Evolutionary conservation across 1,284 basidiomycete genomes (phyloP).

Genomic region (Pseudozyma pruni): DNA sequence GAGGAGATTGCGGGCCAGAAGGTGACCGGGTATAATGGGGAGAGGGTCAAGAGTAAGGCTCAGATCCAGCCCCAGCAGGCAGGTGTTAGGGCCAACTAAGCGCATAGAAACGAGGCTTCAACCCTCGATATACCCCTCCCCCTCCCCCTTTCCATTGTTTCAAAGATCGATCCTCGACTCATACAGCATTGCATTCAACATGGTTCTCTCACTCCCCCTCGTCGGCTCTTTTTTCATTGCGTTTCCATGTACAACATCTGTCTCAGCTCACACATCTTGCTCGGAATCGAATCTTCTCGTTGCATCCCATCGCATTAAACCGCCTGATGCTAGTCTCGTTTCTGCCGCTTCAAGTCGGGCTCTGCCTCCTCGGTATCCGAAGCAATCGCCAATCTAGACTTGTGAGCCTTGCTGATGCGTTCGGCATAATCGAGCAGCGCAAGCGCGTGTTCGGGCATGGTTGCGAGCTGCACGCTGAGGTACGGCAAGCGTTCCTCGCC

Average conservation of each 20-base stretch:
- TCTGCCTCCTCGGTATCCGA: too few species aligned
- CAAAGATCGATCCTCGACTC: too few species aligned
- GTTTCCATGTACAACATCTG: conserved; percentile 18
- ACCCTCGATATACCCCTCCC: conserved; percentile 32
- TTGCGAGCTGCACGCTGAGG: conserved; percentile 30
- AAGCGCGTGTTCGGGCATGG: conserved; percentile 17
- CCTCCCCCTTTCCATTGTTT: background rate
- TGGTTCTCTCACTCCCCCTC: conserved; percentile 7
- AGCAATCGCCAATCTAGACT: too few species aligned
- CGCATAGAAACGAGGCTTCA: conserved; percentile 19
- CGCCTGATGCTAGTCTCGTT: too few species aligned
- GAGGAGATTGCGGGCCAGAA: conserved; percentile 60
- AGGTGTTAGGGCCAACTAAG: conserved; percentile 22
- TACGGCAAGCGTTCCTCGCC: conserved; percentile 1
- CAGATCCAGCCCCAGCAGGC: conserved; percentile 6
- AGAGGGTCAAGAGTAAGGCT: conserved; percentile 17
- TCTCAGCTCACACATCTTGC: conserved; percentile 8
- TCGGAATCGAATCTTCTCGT: background rate
- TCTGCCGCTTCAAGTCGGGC: too few species aligned
- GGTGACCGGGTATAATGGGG: conserved; percentile 58
- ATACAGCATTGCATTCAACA: conserved; percentile 29
- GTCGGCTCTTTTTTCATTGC: background rate
- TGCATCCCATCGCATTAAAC: conserved; percentile 41
- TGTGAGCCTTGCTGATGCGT: background rate
- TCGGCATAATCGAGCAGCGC: conserved; percentile 22